phyloP scores from a whole-genome alignment of 192 early-diverging fungal species.

The Mortierella hygrophila region DNA sequence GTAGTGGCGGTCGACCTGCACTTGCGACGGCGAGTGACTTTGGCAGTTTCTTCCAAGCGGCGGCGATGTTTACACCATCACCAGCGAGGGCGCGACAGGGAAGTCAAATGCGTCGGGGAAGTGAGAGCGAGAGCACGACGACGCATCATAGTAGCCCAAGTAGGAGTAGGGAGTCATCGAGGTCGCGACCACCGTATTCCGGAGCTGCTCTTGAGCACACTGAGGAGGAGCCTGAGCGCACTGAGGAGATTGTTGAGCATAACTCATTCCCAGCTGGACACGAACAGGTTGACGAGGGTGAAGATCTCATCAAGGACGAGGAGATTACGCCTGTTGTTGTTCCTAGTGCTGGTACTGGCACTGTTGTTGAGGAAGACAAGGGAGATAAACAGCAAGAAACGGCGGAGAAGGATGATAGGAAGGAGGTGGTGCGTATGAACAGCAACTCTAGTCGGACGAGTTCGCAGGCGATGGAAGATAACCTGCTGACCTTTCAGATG shows the following conservation, averaged over 20 bases:
- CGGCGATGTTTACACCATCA: conserved; percentile 18
- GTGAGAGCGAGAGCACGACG: neutral
- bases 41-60: conserved; percentile 16
- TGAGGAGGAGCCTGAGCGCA: neutral
- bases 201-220: neutral
- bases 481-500: conserved; percentile 2
- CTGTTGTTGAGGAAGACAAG: neutral
- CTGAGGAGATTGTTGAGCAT: neutral
- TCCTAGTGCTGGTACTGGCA: neutral
- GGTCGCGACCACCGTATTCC: neutral
- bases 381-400: neutral
- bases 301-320: neutral
- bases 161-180: neutral
- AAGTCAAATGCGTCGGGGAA: neutral
- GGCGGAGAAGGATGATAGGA: neutral
- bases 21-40: conserved; percentile 35
- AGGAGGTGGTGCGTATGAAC: neutral
- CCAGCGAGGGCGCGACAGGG: neutral
- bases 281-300: neutral
- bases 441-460: conserved; percentile 3
- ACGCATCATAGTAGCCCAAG: conserved; percentile 11
- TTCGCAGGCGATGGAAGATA: conserved; percentile 4
- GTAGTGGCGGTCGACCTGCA: neutral
- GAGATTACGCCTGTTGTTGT: neutral
- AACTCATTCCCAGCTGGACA: neutral